Base-by-base conservation (phyloP, 345 rosid genomes). In the Pugionium dolabratum region DNA sequence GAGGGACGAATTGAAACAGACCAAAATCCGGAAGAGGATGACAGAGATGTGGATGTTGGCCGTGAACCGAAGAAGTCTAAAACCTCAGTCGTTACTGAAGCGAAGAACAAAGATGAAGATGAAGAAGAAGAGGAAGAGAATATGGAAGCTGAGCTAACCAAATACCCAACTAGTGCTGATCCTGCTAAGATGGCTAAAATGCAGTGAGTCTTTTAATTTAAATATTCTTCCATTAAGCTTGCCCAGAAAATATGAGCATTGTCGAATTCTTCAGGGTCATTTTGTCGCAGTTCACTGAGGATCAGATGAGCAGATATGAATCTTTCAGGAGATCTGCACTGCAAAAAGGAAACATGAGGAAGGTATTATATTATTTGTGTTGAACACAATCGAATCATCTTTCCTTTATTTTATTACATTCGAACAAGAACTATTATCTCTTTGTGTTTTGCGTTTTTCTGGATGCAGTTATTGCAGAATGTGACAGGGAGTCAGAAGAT, bases 321-420 rank as follows among this genome's bases (percentile, higher is more conserved):
- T 95, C 97, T 10, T 95, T 88, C 34, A 78, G 97, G 52, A 89
- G 97, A 78, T 91, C 97, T 58, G 99, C 97, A 28, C 83, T 95
- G 79, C 99, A 95, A 70, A 95, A 79, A 76, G 69, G 95, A 52
- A 87, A 79, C 79, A 95, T 91, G 97, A 88, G 79, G 80, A 90
- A 87, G 88, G 97, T 91, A 83, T 33, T 28, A 32, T 25, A 31
- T 18, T 7, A 29, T 27, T 10, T 66, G 18, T 52, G 35, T 7
- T 56, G 46, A 65, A 5, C 30, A 27, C 26, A 5, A 7, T 54
- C 5, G 11, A 5, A 2, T 29, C 25, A 18, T 35, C 6, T 3
- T 53, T 11, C 2, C 3, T 49, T 29, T 10, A 4, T 10, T 61
- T 28, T 41, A 61, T 50, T 40, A 41, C 53, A 25, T 32, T 60